Base-by-base conservation (phyloP, 1,139 yeast genomes). In the Torulaspora globosa region DNA sequence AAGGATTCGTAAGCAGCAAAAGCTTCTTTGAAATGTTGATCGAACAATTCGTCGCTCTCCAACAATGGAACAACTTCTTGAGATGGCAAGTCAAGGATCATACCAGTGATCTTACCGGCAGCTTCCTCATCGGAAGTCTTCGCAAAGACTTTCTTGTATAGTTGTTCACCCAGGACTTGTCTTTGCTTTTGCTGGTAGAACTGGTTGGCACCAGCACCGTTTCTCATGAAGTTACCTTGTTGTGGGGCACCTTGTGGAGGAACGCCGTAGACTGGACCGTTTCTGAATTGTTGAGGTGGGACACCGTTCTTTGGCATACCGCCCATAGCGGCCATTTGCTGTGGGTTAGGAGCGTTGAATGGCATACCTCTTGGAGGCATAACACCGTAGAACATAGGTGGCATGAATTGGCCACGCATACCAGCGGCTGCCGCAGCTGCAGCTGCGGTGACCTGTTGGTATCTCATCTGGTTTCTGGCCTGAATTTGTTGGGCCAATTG, bases 81-180 rank as follows among this genome's bases (percentile, higher is more conserved):
- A 73, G 86, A 87, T 67, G 89, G 95, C 81, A 92, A 83, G 69
- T 90, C 97, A 69, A 92, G 81, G 78, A 92, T 82, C 98, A 92
- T 92, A 76, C 97, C 98, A 60, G 99, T 92, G 69, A 92, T 89
- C 79, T 90, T 92, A 74, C 97, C 96, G 60, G 97, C 97, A 67
- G 96, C 90, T 72, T 88, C 96, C 54, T 87, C 87, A 67, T 87
- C 95, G 70, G 85, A 83, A 67, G 95, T 95, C 67, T 92, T 86
- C 60, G 90, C 82, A 59, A 84, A 83, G 66, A 94, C 85, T 81
- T 84, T 88, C 68, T 95, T 94, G 79, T 90, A 94, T 68, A 94
- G 79, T 69, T 89, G 96, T 79, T 92, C 97, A 72, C 99, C 98
- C 70, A 94, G 80, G 68, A 89, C 80, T 78, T 90, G 96, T 73